A percentile compares a stretch with the other conserved stretches of the same genome.
phyloP scores from a whole-genome alignment of 2,329 filamentous ascomycete genomes.

The Sporothrix humicola region DNA sequence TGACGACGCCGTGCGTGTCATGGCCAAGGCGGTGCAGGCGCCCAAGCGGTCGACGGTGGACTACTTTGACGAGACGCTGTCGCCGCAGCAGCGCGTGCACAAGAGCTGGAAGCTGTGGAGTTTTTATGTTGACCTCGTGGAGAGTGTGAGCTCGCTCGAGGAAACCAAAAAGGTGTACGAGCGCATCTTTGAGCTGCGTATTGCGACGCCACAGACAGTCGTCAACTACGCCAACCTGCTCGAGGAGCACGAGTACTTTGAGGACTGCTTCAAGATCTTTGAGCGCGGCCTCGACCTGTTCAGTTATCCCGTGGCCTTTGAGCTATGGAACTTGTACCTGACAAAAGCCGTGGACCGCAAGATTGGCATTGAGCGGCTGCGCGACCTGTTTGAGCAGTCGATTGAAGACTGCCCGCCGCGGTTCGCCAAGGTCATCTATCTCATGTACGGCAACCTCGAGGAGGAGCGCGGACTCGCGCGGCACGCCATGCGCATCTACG shows the following conservation, averaged over 20 bases:
- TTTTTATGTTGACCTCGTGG: slow-evolving; percentile 97
- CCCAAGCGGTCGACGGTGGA: slow-evolving; percentile 98
- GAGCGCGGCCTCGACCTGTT: slow-evolving; percentile 97
- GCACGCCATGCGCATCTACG: slow-evolving; percentile 99
- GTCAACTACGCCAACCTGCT: slow-evolving; percentile 97
- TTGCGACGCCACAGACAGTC: slow-evolving; percentile 96
- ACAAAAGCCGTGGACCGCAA: slow-evolving; percentile 97
- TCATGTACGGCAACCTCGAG: slow-evolving; percentile 98
- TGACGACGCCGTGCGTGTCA: slow-evolving; percentile 89
- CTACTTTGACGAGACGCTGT: slow-evolving; percentile 94
- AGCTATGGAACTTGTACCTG: slow-evolving; percentile 97
- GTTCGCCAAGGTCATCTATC: slow-evolving; percentile 92
- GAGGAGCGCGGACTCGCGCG: slow-evolving; percentile 93
- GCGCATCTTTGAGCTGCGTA: slow-evolving; percentile 95
- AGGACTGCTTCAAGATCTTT: slow-evolving; percentile 97
- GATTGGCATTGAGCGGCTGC: slow-evolving; percentile 89
- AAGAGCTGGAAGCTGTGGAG: slow-evolving; percentile 99
- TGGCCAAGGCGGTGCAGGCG: slow-evolving; percentile 97
- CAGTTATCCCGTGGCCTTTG: slow-evolving; percentile 96
- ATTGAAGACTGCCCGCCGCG: slow-evolving; percentile 93
- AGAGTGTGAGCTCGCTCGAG: slow-evolving; percentile 87
- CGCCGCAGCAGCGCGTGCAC: slow-evolving; percentile 93
- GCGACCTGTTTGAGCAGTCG: slow-evolving; percentile 96
- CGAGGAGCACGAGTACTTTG: slow-evolving; percentile 92
- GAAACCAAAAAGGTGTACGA: slow-evolving; percentile 96